phyloP scores from a whole-genome alignment of 2,329 filamentous ascomycete genomes.

The Leptosphaerulina australis region DNA sequence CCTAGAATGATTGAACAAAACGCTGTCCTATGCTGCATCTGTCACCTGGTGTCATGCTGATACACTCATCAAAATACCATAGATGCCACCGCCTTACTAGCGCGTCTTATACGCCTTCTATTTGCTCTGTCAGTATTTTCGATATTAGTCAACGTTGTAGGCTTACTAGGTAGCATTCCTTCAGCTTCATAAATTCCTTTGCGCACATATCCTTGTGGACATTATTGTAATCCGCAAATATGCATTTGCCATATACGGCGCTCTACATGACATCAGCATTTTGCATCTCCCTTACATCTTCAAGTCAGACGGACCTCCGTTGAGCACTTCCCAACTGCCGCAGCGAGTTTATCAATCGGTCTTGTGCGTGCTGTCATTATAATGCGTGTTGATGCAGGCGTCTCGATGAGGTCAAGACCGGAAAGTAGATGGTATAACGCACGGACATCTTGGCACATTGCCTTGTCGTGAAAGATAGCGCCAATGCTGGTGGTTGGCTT shows the following conservation, averaged over 20 bases:
- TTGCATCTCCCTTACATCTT: not conserved
- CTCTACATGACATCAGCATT: constrained; percentile 61
- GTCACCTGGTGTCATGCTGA: not conserved
- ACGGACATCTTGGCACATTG: constrained; percentile 15
- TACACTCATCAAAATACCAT: not conserved
- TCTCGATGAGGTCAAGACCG: constrained; percentile 18
- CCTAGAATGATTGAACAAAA: too few relatives aligned
- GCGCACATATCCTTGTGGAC: constrained; percentile 90
- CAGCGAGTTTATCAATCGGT: constrained; percentile 72
- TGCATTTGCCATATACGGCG: constrained; percentile 85
- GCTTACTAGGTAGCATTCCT: constrained; percentile 84
- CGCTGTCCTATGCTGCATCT: not conserved
- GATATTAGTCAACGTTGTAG: not conserved
- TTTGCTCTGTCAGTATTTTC: not conserved
- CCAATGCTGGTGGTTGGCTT: constrained; percentile 10
- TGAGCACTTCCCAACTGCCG: constrained; percentile 69
- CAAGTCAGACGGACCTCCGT: constrained; percentile 59
- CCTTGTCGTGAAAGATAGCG: not conserved
- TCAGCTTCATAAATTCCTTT: constrained; percentile 81
- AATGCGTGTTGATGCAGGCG: constrained; percentile 12
- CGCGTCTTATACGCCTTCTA: constrained; percentile 43
- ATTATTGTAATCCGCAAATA: constrained; percentile 86
- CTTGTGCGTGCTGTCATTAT: constrained; percentile 54
- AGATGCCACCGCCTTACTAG: constrained; percentile 23
- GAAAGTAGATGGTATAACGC: constrained; percentile 10